Evolutionary conservation across 768 basidiomycete genomes (phyloP).

Genomic region (Russula brevipes): DNA sequence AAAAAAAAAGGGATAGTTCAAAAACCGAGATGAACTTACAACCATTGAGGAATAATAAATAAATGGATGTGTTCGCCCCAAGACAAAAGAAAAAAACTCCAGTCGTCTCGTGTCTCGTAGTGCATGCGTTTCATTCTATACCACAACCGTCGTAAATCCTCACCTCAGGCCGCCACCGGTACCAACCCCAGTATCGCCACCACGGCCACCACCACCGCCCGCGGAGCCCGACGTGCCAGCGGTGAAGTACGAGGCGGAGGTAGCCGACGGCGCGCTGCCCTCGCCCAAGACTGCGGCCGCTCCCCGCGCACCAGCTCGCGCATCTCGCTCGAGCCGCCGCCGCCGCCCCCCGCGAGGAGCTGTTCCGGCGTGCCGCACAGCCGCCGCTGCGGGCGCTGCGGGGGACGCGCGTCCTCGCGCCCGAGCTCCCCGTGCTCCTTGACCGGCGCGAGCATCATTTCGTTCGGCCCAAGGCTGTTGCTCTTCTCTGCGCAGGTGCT

Average conservation of each 20-base stretch:
- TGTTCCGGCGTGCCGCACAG: constrained; percentile 2
- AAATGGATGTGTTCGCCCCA: too few species aligned
- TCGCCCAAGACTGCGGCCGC: constrained; percentile 11
- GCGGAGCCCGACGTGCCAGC: background rate
- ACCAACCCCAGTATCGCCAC: background rate
- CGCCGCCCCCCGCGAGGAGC: background rate
- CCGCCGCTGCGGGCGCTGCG: too few species aligned
- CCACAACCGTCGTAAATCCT: too few species aligned
- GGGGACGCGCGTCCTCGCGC: background rate
- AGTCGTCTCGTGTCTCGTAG: too few species aligned
- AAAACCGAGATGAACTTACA: too few species aligned
- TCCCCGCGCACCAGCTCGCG: constrained; percentile 5
- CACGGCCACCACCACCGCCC: background rate
- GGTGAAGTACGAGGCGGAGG: too few species aligned
- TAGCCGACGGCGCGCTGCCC: too few species aligned
- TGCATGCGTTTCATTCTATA: too few species aligned
- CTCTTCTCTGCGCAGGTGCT: constrained; percentile 13
- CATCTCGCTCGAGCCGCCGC: constrained; percentile 7
- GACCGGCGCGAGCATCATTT: constrained; percentile 21
- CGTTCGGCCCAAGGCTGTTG: constrained; percentile 18
- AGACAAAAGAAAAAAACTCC: too few species aligned
- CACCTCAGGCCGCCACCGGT: background rate
- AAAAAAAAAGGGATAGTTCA: too few species aligned
- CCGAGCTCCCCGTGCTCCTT: constrained; percentile 21
- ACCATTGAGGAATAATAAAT: too few species aligned